Base-by-base conservation (phyloP, 768 basidiomycete genomes). In the Sistotremastrum niveocremeum region DNA sequence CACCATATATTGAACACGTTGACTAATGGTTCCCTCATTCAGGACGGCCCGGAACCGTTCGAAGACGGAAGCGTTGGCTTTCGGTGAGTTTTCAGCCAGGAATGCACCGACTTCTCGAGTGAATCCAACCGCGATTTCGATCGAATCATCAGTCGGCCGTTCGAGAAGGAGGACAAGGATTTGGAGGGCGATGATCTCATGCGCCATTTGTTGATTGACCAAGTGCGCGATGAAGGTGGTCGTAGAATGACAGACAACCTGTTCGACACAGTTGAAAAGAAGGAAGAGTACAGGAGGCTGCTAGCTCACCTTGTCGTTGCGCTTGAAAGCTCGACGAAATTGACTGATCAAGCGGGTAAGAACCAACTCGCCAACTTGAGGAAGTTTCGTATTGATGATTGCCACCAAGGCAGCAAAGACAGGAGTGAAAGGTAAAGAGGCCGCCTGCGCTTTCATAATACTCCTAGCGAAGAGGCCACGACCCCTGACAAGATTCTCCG, bases 1-100 rank as follows among this genome's bases (percentile, higher is more conserved):
- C 54, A 99, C 89, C 95, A 97, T 97, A 65, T 97, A 99, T 60
- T 98, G 95, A 31, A 94, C 88, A 54, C 95, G 79, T 55, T 98
- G 91, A 57, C 87, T 91, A 62, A 99, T 94, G 39, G 74, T 69
- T 29, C 90, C 90, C 62, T 98, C 95, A 62, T 98, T 95, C 34
- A 99, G 69, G 6, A 97, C 90, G 1, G 89, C 88, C 40, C 95
- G 83, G 77, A 98, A 97, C 28, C 93, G 85, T 61, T 98, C 95
- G 59, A 81, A 98, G 34, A 95, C 83, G 35, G 80, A 81, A n/a
- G 87, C 84, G 56, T 89, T 95, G 51, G 88, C 91, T 60, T 93
- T 93, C 29, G 94, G 89, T 2, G 87, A 84, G 59, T 89, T 86
- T 69, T 98, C 94, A 0, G 80, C 69, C 5, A 99, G 75, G 69